These are phyloP conservation scores for Agaricus subrufescens DNA, from an alignment of 768 basidiomycete genomes.

Conservation along the genomic window DNA sequence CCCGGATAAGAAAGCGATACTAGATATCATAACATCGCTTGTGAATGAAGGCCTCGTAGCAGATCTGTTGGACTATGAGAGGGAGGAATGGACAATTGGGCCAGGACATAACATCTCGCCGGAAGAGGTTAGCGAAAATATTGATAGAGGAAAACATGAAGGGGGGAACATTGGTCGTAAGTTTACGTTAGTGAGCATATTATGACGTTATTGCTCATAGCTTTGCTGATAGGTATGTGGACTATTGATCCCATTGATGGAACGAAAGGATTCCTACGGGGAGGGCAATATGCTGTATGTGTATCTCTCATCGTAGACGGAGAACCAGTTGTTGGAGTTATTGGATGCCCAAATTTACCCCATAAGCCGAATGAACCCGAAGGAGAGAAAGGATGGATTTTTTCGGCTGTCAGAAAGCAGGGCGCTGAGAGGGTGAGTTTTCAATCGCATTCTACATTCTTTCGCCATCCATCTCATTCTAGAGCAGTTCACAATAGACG, in stretches of 20 bases:
- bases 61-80: slow-evolving; percentile 53
- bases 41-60: slow-evolving; percentile 74
- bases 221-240: slow-evolving; percentile 63
- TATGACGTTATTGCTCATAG: background rate
- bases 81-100: slow-evolving; percentile 68
- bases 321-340: slow-evolving; percentile 75
- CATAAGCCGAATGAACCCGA: slow-evolving; percentile 46
- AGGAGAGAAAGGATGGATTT: slow-evolving; percentile 71
- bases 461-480: background rate
- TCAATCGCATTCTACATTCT: background rate
- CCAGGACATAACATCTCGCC: slow-evolving; percentile 46
- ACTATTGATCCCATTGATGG: slow-evolving; percentile 90
- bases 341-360: slow-evolving; percentile 94
- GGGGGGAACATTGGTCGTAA: slow-evolving; percentile 75
- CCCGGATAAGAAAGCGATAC: slow-evolving; percentile 37
- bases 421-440: slow-evolving; percentile 44
- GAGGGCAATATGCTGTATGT: slow-evolving; percentile 92
- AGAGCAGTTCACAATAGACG: slow-evolving; percentile 48
- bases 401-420: slow-evolving; percentile 82
- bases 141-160: slow-evolving; percentile 74
- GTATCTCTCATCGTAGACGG: slow-evolving; percentile 79
- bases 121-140: slow-evolving; percentile 68
- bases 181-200: slow-evolving; percentile 23
- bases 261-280: slow-evolving; percentile 89
- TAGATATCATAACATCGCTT: slow-evolving; percentile 69